Evolutionary conservation across 257 asterid genomes (phyloP).

Genomic region (Fraxinus excelsior): DNA sequence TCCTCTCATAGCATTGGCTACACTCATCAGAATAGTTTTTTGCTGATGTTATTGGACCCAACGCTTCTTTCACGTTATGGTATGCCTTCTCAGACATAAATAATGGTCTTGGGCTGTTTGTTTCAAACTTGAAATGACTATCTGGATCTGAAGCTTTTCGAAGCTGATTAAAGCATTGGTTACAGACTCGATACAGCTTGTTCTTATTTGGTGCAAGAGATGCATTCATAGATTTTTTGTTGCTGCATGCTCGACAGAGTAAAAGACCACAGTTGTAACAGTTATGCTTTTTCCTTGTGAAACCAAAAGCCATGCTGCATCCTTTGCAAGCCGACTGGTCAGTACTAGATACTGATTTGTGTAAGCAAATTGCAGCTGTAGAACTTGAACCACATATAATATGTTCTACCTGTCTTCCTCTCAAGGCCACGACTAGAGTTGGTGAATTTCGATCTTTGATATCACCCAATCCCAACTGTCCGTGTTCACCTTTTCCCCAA

Average conservation of each 20-base stretch:
- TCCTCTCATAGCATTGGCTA: conserved; percentile 19
- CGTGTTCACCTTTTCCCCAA: conserved; percentile 53
- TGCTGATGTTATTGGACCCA: conserved; percentile 30
- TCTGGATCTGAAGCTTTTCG: conserved; percentile 25
- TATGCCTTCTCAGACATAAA: conserved; percentile 20
- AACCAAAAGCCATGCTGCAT: conserved; percentile 43
- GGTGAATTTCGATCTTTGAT: conserved; percentile 44
- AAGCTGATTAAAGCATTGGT: conserved; percentile 45
- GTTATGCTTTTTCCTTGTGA: conserved; percentile 51
- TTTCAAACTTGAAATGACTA: conserved; percentile 24
- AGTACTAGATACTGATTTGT: conserved; percentile 43
- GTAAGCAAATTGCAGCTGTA: conserved; percentile 56
- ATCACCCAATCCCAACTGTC: conserved; percentile 58
- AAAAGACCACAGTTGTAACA: conserved; percentile 55
- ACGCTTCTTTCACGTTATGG: conserved; percentile 31
- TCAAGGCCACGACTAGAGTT: conserved; percentile 43
- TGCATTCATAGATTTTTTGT: conserved; percentile 46
- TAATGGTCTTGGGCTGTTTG: conserved; percentile 39
- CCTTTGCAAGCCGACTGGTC: conserved; percentile 55
- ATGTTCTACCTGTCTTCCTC: conserved; percentile 44
- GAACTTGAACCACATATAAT: conserved; percentile 48
- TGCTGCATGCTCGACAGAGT: conserved; percentile 47
- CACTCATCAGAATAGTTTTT: conserved; percentile 27
- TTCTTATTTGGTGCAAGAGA: conserved; percentile 45
- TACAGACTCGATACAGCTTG: conserved; percentile 48